Evolutionary conservation across 176 grass and related monocot species (phyloP).

Genomic region (Aechmea fasciata): DNA sequence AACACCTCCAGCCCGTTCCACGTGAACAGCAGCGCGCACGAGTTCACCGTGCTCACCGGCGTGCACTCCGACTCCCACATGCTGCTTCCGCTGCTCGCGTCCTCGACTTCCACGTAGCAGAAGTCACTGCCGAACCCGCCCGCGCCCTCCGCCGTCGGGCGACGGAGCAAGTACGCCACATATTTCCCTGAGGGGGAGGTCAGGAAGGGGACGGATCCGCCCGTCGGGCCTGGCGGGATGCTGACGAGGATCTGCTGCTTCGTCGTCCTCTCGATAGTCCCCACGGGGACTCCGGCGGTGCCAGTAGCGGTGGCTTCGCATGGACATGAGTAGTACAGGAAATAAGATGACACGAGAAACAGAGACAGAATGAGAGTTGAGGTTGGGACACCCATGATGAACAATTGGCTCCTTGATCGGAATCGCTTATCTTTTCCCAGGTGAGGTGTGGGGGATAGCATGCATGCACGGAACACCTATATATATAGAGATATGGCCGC

Average conservation of each 20-base stretch:
- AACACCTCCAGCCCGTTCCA: constrained; percentile 74
- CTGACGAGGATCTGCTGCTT: constrained; percentile 81
- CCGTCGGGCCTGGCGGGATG: constrained; percentile 31
- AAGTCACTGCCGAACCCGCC: constrained; percentile 79
- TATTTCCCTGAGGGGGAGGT: constrained; percentile 62
- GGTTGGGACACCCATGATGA: no score
- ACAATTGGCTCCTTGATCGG: no score
- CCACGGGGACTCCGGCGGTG: constrained; percentile 17
- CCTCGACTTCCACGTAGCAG: constrained; percentile 69
- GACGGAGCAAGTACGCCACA: constrained; percentile 49
- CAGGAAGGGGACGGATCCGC: constrained; percentile 43
- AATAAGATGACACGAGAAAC: constrained; percentile 20
- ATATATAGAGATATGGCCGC: no score
- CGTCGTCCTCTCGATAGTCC: constrained; percentile 43
- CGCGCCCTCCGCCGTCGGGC: constrained; percentile 36
- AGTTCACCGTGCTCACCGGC: constrained; percentile 58
- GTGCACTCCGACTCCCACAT: constrained; percentile 83
- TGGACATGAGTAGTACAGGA: not conserved
- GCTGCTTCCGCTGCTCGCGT: constrained; percentile 25
- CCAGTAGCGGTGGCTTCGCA: not conserved
- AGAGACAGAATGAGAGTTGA: not conserved
- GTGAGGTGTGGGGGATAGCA: no score
- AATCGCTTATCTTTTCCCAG: no score
- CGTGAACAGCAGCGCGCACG: constrained; percentile 66
- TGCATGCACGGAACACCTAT: no score